Conservation (phyloP, 2,329 filamentous ascomycete species). For the Ceratocystis diversiconidia region DNA sequence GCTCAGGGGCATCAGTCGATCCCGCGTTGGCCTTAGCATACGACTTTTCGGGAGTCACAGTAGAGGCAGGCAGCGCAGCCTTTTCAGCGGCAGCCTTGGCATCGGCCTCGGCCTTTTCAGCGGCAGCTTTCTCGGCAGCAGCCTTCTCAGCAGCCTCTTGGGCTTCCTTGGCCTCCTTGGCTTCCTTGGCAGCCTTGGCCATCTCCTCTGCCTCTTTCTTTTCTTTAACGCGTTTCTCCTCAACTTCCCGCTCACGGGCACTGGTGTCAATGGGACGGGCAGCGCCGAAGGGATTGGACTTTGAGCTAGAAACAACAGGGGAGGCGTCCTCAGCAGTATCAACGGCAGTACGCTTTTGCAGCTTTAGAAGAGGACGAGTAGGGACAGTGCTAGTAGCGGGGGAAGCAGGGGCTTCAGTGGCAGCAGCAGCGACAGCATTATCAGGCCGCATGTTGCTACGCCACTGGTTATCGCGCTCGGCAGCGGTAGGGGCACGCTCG, state of each 20-base stretch:
- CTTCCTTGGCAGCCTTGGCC: constrained; percentile 73
- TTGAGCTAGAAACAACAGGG: constrained; percentile 48
- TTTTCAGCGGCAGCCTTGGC: constrained; percentile 26
- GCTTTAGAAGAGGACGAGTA: constrained; percentile 68
- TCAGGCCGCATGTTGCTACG: constrained; percentile 84
- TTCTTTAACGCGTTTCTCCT: constrained; percentile 66
- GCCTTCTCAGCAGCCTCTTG: constrained; percentile 31
- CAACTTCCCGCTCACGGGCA: constrained; percentile 74
- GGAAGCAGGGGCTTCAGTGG: constrained; percentile 55
- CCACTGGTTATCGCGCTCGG: constrained; percentile 90
- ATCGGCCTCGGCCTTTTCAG: constrained; percentile 26
- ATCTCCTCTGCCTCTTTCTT: constrained; percentile 73
- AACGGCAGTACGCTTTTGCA: constrained; percentile 80
- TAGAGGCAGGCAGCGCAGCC: constrained; percentile 23
- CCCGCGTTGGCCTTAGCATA: constrained; percentile 1
- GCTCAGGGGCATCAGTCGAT: neutral
- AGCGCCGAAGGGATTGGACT: constrained; percentile 85
- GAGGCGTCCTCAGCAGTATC: constrained; percentile 44
- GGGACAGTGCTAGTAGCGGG: constrained; percentile 34
- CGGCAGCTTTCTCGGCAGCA: constrained; percentile 24
- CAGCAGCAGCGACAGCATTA: constrained; percentile 29
- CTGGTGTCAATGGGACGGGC: constrained; percentile 90
- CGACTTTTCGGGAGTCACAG: constrained; percentile 30
- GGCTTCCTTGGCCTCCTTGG: constrained; percentile 48
- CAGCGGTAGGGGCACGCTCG: constrained; percentile 67